phyloP scores from a whole-genome alignment of 164 flowering plant species.

The Nelumbo lutea region DNA sequence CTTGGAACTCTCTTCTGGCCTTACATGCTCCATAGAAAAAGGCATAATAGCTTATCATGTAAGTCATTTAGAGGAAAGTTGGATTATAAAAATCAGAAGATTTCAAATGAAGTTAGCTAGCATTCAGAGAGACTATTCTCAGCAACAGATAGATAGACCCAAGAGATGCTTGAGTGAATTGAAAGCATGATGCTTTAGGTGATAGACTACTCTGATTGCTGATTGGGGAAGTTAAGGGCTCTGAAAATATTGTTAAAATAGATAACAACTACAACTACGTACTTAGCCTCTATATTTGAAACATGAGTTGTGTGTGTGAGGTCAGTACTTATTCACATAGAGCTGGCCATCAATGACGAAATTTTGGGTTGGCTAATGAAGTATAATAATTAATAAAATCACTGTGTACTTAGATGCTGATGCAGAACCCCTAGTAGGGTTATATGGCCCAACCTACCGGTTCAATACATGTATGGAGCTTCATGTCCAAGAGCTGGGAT shows the following conservation, averaged over 20 bases:
- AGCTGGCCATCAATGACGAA: background rate
- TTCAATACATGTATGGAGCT: too few relatives aligned
- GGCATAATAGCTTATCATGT: slow-evolving; percentile 9
- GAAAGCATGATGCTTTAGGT: slow-evolving; percentile 9
- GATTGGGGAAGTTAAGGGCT: background rate
- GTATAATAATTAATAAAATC: background rate
- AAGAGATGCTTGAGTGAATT: background rate
- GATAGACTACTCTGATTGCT: background rate
- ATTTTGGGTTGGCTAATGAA: background rate
- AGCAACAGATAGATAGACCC: background rate
- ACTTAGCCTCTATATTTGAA: background rate
- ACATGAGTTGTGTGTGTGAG: background rate
- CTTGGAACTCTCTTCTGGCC: slow-evolving; percentile 17
- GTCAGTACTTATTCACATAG: background rate
- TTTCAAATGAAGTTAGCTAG: background rate
- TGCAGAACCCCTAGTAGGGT: too few relatives aligned
- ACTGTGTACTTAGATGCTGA: background rate
- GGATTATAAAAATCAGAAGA: background rate
- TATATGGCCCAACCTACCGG: too few relatives aligned
- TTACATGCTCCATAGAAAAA: slow-evolving; percentile 5
- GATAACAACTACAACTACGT: background rate
- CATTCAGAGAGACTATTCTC: slow-evolving; percentile 14
- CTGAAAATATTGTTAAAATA: background rate
- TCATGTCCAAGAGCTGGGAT: too few relatives aligned
- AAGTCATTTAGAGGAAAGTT: background rate